phyloP scores from a whole-genome alignment of 1,284 basidiomycete species.

The Earliella scabrosa region DNA sequence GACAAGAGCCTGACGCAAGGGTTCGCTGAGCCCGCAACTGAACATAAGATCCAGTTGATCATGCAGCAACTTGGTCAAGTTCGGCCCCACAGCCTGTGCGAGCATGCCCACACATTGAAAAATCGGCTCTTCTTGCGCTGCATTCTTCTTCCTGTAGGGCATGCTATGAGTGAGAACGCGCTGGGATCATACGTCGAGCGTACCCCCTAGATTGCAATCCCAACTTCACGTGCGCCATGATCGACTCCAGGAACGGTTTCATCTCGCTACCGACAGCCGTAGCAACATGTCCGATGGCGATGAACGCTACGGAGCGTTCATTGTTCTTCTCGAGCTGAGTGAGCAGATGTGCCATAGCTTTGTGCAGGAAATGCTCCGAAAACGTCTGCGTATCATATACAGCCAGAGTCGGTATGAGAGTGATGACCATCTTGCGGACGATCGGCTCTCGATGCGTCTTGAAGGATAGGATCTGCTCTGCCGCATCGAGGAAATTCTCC shows the following conservation, averaged over 20 bases:
- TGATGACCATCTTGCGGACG: constrained; percentile 92
- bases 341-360: constrained; percentile 90
- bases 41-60: constrained; percentile 98
- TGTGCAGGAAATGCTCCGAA: constrained; percentile 86
- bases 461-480: constrained; percentile 91
- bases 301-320: constrained; percentile 94
- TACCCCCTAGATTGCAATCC: constrained; percentile 87
- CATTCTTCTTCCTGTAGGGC: constrained; percentile 83
- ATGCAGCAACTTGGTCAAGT: constrained; percentile 93
- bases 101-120: constrained; percentile 99
- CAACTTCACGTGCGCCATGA: constrained; percentile 90
- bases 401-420: constrained; percentile 92
- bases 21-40: constrained; percentile 90
- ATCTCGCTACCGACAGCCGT: constrained; percentile 92
- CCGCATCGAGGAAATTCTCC: constrained; percentile 87
- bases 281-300: constrained; percentile 96
- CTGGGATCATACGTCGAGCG: constrained; percentile 29
- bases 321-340: constrained; percentile 88
- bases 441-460: constrained; percentile 86
- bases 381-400: constrained; percentile 93
- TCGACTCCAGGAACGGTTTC: constrained; percentile 93
- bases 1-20: constrained; percentile 85
- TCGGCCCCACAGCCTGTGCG: constrained; percentile 93
- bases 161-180: constrained; percentile 12
- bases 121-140: constrained; percentile 92